phyloP scores from a whole-genome alignment of 2,329 filamentous ascomycete genomes.

The Pseudofabraea citricarpa region DNA sequence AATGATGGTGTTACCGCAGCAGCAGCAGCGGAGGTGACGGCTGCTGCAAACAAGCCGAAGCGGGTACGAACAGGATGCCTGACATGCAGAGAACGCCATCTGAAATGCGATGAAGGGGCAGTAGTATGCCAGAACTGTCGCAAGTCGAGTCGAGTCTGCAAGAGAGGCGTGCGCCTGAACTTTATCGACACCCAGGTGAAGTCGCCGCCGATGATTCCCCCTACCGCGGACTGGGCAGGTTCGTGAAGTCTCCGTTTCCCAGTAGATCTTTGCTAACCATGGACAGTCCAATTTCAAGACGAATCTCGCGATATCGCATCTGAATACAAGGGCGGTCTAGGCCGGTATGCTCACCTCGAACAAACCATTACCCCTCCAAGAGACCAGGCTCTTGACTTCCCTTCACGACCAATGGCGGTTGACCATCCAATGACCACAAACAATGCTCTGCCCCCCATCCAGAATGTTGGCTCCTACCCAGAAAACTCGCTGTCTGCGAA shows the following conservation, averaged over 20 bases:
- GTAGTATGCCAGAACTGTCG: constrained; percentile 71
- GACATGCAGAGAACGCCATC: constrained; percentile 82
- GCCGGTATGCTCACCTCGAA: constrained; percentile 61
- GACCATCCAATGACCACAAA: constrained; percentile 12
- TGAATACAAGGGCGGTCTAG: constrained; percentile 77
- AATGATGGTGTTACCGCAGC: constrained; percentile 12
- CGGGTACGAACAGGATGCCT: constrained; percentile 85
- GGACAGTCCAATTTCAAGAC: constrained; percentile 71
- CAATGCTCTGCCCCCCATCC: constrained; percentile 26
- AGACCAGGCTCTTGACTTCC: constrained; percentile 20
- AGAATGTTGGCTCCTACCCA: constrained; percentile 17
- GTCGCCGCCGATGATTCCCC: constrained; percentile 55
- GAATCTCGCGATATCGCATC: constrained; percentile 88
- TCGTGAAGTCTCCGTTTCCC: constrained; percentile 9
- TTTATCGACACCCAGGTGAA: constrained; percentile 83
- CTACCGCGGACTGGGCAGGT: constrained; percentile 62
- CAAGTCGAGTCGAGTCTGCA: constrained; percentile 82
- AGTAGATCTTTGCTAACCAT: constrained; percentile 10
- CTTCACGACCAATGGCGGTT: constrained; percentile 13
- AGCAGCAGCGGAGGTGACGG: constrained; percentile 9
- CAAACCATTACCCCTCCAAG: constrained; percentile 27
- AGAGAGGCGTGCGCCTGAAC: constrained; percentile 80
- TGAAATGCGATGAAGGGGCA: constrained; percentile 71
- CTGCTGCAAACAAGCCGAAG: constrained; percentile 57
- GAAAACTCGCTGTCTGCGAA: constrained; percentile 18